Conservation (phyloP, 805 yeast genomes). For the Priceomyces melissophilus region DNA sequence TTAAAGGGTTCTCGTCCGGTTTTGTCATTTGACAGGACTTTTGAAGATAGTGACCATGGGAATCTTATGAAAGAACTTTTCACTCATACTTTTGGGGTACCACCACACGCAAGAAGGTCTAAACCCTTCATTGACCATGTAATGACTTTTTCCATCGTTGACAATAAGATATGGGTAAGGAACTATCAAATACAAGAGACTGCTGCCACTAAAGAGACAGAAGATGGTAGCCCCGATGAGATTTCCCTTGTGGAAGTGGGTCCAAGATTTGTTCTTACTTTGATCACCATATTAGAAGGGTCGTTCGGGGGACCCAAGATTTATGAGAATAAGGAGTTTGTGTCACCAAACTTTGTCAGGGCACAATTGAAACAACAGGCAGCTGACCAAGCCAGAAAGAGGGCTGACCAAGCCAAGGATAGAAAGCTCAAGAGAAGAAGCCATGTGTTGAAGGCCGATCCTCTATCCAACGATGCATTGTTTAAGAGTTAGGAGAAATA, state of each 20-base stretch:
- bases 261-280: conserved; percentile 91
- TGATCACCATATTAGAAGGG: conserved; percentile 89
- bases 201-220: conserved; percentile 57
- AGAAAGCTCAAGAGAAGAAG: conserved; percentile 75
- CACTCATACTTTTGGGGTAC: conserved; percentile 74
- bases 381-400: conserved; percentile 72
- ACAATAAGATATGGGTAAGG: conserved; percentile 92
- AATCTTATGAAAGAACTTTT: conserved; percentile 69
- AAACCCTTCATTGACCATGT: conserved; percentile 97
- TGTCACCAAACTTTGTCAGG: conserved; percentile 92
- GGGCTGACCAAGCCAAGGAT: conserved; percentile 76
- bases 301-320: conserved; percentile 97
- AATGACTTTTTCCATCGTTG: conserved; percentile 87
- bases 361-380: conserved; percentile 79
- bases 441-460: conserved; percentile 72
- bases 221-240: conserved; percentile 49
- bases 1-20: conserved; percentile 93
- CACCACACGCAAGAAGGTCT: conserved; percentile 85
- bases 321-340: conserved; percentile 94
- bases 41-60: conserved; percentile 62
- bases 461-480: conserved; percentile 72
- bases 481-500: conserved; percentile 46
- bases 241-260: conserved; percentile 89
- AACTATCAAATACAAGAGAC: conserved; percentile 82
- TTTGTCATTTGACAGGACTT: conserved; percentile 79